These are phyloP conservation scores for Ephemerocybe angulata DNA, from an alignment of 768 basidiomycete genomes.

Conservation along the genomic window DNA sequence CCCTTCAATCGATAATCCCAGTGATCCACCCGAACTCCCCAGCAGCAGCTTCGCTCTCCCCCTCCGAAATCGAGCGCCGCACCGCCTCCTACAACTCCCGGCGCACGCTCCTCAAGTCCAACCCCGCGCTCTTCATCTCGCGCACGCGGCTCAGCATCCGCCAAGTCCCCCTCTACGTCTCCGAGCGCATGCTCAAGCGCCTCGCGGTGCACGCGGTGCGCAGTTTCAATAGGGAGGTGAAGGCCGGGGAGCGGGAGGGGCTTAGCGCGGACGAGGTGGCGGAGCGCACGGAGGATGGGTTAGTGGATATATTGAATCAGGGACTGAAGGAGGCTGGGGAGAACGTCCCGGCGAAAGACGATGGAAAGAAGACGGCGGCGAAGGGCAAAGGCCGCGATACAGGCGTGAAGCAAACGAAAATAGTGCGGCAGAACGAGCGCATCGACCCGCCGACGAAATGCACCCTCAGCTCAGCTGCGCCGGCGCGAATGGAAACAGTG, in stretches of 20 bases:
- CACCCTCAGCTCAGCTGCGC: no score
- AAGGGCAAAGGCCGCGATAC: no score
- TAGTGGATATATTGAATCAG: slow-evolving; percentile 26
- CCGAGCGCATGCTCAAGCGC: slow-evolving; percentile 85
- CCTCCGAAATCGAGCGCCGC: slow-evolving; percentile 82
- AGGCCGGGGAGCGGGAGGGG: slow-evolving; percentile 50
- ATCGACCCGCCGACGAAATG: no score
- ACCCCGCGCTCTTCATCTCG: slow-evolving; percentile 93
- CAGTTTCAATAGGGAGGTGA: slow-evolving; percentile 77
- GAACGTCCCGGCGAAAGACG: no score
- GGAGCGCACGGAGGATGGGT: slow-evolving; percentile 29
- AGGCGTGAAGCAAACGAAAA: no score
- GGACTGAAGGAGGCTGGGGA: no score
- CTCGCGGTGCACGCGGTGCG: slow-evolving; percentile 79
- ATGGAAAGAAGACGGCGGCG: slow-evolving; percentile 29
- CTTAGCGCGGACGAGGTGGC: slow-evolving; percentile 72
- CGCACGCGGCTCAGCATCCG: slow-evolving; percentile 92
- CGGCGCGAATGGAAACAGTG: no score
- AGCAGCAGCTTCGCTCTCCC: slow-evolving; percentile 64
- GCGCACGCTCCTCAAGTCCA: slow-evolving; percentile 76
- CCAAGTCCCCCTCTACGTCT: slow-evolving; percentile 86
- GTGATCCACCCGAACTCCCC: slow-evolving; percentile 88
- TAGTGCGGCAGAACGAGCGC: no score
- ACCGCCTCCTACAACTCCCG: slow-evolving; percentile 84
- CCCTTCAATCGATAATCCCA: no score